A percentile compares a stretch with the other conserved stretches of the same genome.
Conservation (phyloP, 2,329 filamentous ascomycete species). For the Orbilia oligospora region DNA sequence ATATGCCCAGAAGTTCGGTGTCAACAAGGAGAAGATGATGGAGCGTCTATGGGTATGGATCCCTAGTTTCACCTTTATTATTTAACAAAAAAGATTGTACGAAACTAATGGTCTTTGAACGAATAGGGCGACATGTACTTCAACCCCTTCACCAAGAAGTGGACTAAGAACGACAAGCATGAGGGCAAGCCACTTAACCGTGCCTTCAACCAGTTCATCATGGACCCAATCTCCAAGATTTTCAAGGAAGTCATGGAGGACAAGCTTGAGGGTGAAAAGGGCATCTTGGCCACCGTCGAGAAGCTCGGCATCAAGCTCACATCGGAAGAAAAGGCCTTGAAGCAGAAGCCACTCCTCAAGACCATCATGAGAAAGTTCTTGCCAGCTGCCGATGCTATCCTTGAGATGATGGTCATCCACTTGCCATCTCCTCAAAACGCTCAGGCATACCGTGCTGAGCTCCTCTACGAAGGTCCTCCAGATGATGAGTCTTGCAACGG, state of each 20-base stretch:
- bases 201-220: slow-evolving; percentile 99
- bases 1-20: slow-evolving; percentile 99
- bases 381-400: slow-evolving; percentile 94
- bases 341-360: slow-evolving; percentile 98
- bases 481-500: slow-evolving; percentile 94
- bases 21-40: slow-evolving; percentile 99
- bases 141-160: slow-evolving; percentile 99
- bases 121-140: slow-evolving; percentile 94
- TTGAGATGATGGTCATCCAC: slow-evolving; percentile 99
- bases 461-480: slow-evolving; percentile 95
- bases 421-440: slow-evolving; percentile 95
- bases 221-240: slow-evolving; percentile 99
- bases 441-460: slow-evolving; percentile 98
- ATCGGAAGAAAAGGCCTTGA: slow-evolving; percentile 87
- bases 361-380: slow-evolving; percentile 98
- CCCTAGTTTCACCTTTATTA: slow-evolving; percentile 43
- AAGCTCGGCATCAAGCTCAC: slow-evolving; percentile 97
- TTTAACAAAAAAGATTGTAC: background rate
- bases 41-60: slow-evolving; percentile 90
- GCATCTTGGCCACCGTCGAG: slow-evolving; percentile 80
- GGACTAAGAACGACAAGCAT: slow-evolving; percentile 83
- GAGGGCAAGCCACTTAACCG: slow-evolving; percentile 94
- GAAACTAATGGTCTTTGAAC: slow-evolving; percentile 49
- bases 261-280: slow-evolving; percentile 84
- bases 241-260: slow-evolving; percentile 97